Base-by-base conservation (phyloP, 202 grass and related monocot genomes). In the Setaria viridis region DNA sequence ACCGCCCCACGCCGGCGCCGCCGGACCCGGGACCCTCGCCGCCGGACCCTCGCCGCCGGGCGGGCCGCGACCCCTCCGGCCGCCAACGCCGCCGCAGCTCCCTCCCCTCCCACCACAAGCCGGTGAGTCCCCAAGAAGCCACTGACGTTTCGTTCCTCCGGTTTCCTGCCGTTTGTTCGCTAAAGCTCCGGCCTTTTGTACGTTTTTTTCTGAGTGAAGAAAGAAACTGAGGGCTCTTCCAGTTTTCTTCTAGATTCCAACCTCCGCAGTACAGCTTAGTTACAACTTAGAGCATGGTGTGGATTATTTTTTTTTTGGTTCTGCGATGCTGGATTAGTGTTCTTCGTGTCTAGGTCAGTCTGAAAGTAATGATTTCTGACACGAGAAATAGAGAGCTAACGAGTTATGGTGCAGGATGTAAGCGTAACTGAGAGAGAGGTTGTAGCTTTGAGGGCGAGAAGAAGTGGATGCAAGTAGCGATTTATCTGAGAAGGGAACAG, bases 1-100 rank as follows among this genome's bases (percentile, higher is more conserved):
- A 87, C 81, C 87, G 85, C 47, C 85, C 80, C 66, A 54, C 81
- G 87, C 67, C 72, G 73, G 67, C 68, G 82, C 87, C 76, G 79
- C 79, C 62, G 45, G 78, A 72, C 46, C 78, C 68, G 25, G 75
- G 66, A 6, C 63, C 79, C 51, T 80, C 65, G 47, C 84, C 72
- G 0, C 76, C 76, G 0, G 74, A 77, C 58, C 59, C 58, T 0
- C 80, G 75, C 1, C 80, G 75, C 47, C 30, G 80, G 0, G 2
- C n/a, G 45, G 1, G 39, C 85, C 82, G 62, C 70, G 60, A 58
- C 1, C 0, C 48, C 12, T 14, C 8, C 50, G 48, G 13, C n/a
- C 45, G 20, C 45, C 54, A 0, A 0, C 77, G 82, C 58, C 73
- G 41, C 77, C 47, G 32, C 56, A 33, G 77, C 71, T 76, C 81